phyloP scores from a whole-genome alignment of 139 green algal genomes.

The Ulvella scutata region DNA sequence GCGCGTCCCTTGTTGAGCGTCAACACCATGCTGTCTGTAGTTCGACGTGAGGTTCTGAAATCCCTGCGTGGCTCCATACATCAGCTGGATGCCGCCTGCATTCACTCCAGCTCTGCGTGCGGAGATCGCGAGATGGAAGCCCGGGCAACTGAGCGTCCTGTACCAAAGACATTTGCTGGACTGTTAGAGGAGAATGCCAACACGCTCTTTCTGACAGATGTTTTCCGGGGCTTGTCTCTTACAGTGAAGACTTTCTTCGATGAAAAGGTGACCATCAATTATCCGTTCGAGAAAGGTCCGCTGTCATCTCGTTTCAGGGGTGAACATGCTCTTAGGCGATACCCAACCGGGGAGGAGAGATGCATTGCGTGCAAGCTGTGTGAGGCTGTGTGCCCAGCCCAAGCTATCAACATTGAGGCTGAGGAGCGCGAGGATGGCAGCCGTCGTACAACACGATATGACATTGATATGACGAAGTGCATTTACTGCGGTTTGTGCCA shows the following conservation, averaged over 20 bases:
- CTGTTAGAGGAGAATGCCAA: constrained; percentile 84
- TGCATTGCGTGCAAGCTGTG: constrained; percentile 99
- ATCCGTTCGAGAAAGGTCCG: constrained; percentile 97
- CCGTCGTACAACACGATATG: constrained; percentile 66
- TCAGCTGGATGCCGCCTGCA: background rate
- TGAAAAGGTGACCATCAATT: constrained; percentile 96
- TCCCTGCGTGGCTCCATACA: background rate
- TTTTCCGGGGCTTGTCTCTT: constrained; percentile 73
- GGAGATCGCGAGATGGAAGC: background rate
- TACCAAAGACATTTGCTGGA: constrained; percentile 14
- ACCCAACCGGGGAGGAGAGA: constrained; percentile 94
- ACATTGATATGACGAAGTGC: constrained; percentile 99
- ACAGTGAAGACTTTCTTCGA: constrained; percentile 95
- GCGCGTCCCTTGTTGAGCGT: no score
- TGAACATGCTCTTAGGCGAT: constrained; percentile 92
- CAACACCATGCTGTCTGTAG: no score
- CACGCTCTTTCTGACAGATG: constrained; percentile 94
- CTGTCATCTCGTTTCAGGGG: constrained; percentile 90
- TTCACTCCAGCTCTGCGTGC: background rate
- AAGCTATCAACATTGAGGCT: constrained; percentile 98
- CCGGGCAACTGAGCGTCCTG: background rate
- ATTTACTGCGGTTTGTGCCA: constrained; percentile 76
- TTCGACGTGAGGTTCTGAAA: no score
- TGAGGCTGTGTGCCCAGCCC: constrained; percentile 82
- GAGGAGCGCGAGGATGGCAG: constrained; percentile 96